Conservation (phyloP, 768 basidiomycete genomes). For the Zangia roseola region DNA sequence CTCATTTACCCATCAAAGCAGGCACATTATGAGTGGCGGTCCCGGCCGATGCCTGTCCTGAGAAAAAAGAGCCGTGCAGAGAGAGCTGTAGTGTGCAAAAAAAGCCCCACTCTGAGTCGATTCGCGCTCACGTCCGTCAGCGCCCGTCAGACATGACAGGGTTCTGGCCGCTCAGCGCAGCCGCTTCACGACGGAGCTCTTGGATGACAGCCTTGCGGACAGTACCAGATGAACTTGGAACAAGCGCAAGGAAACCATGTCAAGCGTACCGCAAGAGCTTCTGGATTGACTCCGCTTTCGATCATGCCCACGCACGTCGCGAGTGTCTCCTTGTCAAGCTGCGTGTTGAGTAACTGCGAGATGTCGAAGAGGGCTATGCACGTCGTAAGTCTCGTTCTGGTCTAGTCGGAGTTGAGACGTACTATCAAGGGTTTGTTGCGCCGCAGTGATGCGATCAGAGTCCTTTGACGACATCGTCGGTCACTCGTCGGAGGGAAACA, state of each 20-base stretch:
- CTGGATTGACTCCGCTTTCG: conserved; percentile 89
- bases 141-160: conserved; percentile 24
- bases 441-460: conserved; percentile 58
- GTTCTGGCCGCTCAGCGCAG: conserved; percentile 34
- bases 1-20: conserved; percentile 8
- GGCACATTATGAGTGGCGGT: conserved; percentile 5
- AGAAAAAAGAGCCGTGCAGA: neutral
- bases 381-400: conserved; percentile 7
- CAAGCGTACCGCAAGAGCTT: conserved; percentile 78
- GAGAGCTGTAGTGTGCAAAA: neutral
- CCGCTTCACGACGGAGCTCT: conserved; percentile 74
- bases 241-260: neutral
- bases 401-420: conserved; percentile 27
- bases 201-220: conserved; percentile 71
- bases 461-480: conserved; percentile 44
- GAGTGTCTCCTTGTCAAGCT: conserved; percentile 87
- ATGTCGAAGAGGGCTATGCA: conserved; percentile 84
- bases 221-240: conserved; percentile 5
- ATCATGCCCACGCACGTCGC: conserved; percentile 91
- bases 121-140: conserved; percentile 1
- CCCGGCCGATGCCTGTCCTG: neutral
- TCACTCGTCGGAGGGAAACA: neutral
- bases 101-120: neutral
- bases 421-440: conserved; percentile 73
- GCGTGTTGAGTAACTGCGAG: conserved; percentile 84